Evolutionary conservation across 805 yeast genomes (phyloP), one percentile per base, ranked within the genome.

Genomic region (Barnettozyma sucrosica): DNA sequence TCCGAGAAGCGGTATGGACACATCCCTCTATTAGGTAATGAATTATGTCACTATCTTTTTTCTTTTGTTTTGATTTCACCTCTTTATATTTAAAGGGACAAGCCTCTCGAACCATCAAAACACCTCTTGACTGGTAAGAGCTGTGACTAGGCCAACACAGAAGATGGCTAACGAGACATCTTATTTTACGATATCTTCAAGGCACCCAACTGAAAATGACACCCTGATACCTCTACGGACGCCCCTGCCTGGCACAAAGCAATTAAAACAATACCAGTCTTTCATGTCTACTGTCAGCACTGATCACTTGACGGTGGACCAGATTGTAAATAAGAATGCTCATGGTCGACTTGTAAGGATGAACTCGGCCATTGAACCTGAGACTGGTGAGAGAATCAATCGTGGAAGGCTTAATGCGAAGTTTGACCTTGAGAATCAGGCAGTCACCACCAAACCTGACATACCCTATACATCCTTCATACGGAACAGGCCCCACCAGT

Each of bases 291-390:
- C 51, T 0, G 59, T 50, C n/a, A 52, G 57, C 32, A 39, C 42
- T 19, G 55, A 49, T 4, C 51, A 50, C 38, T 28, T 49, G n/a
- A 47, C 50, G 7, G 50, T 47, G 8, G 49, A 49, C 14, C 49
- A 45, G 20, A 43, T 52, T 2, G 32, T 55, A 7, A 45, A 41
- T 13, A 43, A 43, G 21, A 54, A 51, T 1, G 40, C 53, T 0
- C 58, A 53, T 5, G 52, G 52, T 1, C 42, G 61, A 32, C 41
- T 58, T 7, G 46, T 57, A 14, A 36, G 63, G 37, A 47, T 54
- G 19, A 58, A 70, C 33, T 71, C 79, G 0, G 70, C 69, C 24
- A 71, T 75, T n/a, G 46, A 70, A 20, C 73, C 79, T 0, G 69
- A 68, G 21, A 70, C 79, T 0, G 79, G 76, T 1, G 67, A 64